These are phyloP conservation scores for Takashimella tepidaria DNA, from an alignment of 1,284 basidiomycete species.

Conservation along the genomic window DNA sequence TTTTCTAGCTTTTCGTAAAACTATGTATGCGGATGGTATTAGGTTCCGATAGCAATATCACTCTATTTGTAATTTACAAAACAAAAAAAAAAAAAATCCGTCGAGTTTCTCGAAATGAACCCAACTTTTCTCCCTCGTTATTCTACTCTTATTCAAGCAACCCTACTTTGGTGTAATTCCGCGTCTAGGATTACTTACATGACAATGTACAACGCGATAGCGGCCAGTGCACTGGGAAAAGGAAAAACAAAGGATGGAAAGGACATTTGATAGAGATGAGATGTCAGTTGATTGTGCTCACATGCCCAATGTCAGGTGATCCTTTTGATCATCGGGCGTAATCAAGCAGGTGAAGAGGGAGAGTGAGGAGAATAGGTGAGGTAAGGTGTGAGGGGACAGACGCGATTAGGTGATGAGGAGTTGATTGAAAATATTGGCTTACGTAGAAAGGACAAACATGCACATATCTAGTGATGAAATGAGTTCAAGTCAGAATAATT, in stretches of 20 bases:
- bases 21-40: too few species aligned
- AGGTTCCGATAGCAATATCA: too few species aligned
- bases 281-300: background rate
- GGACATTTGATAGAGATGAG: background rate
- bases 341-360: background rate
- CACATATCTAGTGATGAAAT: conserved; percentile 21
- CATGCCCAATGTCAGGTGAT: background rate
- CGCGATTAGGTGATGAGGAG: background rate
- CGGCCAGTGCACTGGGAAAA: conserved; percentile 24
- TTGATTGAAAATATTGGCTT: conserved; percentile 7
- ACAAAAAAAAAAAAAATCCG: too few species aligned
- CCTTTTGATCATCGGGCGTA: background rate
- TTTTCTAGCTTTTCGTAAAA: too few species aligned
- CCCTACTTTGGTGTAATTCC: too few species aligned
- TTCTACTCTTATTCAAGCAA: too few species aligned
- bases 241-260: background rate
- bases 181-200: too few species aligned
- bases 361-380: background rate
- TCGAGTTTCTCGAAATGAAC: too few species aligned
- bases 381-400: background rate
- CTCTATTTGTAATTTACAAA: too few species aligned
- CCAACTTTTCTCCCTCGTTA: background rate
- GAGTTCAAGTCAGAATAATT: too few species aligned
- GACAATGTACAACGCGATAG: conserved; percentile 30
- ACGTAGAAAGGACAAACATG: conserved; percentile 43